Evolutionary conservation across 257 asterid genomes (phyloP).

Genomic region (Echium plantagineum): DNA sequence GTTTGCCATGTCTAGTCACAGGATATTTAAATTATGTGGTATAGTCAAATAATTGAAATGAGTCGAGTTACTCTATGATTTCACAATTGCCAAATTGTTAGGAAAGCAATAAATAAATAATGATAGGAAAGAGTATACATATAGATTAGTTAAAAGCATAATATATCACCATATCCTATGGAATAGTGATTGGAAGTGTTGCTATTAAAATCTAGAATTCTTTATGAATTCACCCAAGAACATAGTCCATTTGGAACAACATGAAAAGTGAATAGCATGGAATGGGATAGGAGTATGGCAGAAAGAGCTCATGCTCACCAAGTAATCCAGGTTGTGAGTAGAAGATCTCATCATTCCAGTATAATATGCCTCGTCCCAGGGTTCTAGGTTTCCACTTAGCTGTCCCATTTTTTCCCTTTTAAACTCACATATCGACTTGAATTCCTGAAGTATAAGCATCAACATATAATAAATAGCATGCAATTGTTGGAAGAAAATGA

Average conservation of each 20-base stretch:
- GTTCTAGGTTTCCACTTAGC: slow-evolving; percentile 53
- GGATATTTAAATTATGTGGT: not conserved
- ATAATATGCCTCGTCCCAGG: slow-evolving; percentile 93
- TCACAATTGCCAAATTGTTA: not conserved
- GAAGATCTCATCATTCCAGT: slow-evolving; percentile 72
- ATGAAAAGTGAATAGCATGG: not conserved
- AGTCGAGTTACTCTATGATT: not conserved
- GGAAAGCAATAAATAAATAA: too few relatives aligned
- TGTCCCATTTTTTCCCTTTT: slow-evolving; percentile 41
- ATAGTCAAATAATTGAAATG: not conserved
- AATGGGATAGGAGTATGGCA: too few relatives aligned
- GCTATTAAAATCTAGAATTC: too few relatives aligned
- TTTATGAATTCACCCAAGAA: not conserved
- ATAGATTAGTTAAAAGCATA: not conserved
- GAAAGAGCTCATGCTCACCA: slow-evolving; percentile 27
- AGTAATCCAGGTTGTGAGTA: slow-evolving; percentile 55
- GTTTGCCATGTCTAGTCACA: not conserved
- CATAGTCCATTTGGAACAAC: not conserved
- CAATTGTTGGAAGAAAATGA: slow-evolving; percentile 6
- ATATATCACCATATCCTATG: not conserved
- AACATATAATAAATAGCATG: slow-evolving; percentile 5
- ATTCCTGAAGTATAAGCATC: slow-evolving; percentile 46
- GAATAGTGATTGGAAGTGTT: not conserved
- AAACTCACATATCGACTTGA: slow-evolving; percentile 48
- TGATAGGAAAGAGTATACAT: not conserved